Base-by-base conservation (phyloP, 148 eudicot species). In the Fagopyrum homotropicum region DNA sequence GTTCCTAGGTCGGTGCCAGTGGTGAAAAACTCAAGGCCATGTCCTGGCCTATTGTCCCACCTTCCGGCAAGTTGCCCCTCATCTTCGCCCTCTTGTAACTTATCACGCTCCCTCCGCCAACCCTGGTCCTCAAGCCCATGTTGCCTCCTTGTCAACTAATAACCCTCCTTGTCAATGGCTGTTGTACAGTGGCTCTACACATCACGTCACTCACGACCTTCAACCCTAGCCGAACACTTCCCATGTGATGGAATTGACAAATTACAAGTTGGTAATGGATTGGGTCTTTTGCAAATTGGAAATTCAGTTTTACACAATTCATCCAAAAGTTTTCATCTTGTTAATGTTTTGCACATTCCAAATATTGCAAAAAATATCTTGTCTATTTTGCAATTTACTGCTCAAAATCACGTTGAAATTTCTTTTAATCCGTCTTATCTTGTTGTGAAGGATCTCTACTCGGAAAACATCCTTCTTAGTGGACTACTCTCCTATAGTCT, bases 261-360 rank as follows among this genome's bases (percentile, higher is more conserved):
- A 1, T 29, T 61, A 0, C 7, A 19, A 4, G 5, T 22, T 10
- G 35, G 69, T 7, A 26, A 12, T 14, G 64, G 64, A 2, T 3
- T 17, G 16, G 64, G 30, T 59, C 16, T 59, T 7, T 16, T 7
- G 11, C 2, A 59, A 16, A 16, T 2, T 59, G 17, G 64, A 6
- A 0, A 10, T 14, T 2, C 14, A 59, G 2, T 2, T 59, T 59
- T 26, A 0, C 7, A 7, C 2, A 59, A 15, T 1, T 7, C 17
- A 11, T 4, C 7, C 8, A 48, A 48, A 48, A 48, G 10, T 48
- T 48, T 48, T 6, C 51, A 48, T 59, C 64, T 7, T n/a, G 7
- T 17, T 30, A 77, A 81, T 70, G 78, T 75, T 30, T 66, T 81
- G 0, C 29, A 66, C 70, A 78, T 81, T 75, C 80, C 73, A 2